phyloP scores from a whole-genome alignment of 2,329 filamentous ascomycete genomes.

The Parastagonospora nodorum region DNA sequence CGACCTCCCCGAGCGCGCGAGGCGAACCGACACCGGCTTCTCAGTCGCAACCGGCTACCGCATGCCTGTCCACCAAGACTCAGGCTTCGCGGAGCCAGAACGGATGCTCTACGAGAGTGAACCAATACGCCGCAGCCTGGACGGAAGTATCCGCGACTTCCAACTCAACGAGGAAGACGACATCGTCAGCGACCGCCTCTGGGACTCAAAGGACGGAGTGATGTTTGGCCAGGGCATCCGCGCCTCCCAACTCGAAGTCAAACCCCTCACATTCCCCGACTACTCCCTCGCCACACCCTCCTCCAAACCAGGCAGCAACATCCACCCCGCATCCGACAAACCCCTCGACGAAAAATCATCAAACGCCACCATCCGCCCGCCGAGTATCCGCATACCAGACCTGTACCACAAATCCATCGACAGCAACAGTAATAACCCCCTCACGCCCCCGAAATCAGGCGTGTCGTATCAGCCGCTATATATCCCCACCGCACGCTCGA shows the following conservation, averaged over 20 bases:
- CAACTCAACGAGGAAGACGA: conserved; percentile 18
- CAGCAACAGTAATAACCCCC: neutral
- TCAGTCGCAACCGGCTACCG: conserved; percentile 29
- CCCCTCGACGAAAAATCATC: conserved; percentile 36
- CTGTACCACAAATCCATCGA: conserved; percentile 27
- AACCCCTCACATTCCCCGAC: conserved; percentile 5
- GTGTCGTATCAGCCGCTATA: neutral
- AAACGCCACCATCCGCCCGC: conserved; percentile 39
- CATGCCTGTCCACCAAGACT: conserved; percentile 43
- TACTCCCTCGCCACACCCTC: conserved; percentile 1
- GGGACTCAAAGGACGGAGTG: conserved; percentile 30
- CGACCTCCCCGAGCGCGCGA: conserved; percentile 20
- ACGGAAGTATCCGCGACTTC: conserved; percentile 26
- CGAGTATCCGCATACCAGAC: conserved; percentile 28
- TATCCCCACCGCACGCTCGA: no score
- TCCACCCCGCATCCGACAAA: conserved; percentile 13
- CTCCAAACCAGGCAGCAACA: neutral
- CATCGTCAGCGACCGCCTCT: conserved; percentile 28
- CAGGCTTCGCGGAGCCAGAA: conserved; percentile 35
- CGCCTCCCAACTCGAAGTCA: conserved; percentile 17
- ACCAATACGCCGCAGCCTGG: conserved; percentile 30
- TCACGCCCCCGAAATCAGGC: conserved; percentile 5
- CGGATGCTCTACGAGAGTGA: conserved; percentile 29
- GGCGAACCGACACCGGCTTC: conserved; percentile 22
- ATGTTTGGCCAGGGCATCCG: conserved; percentile 25